Base-by-base conservation (phyloP, 805 yeast genomes). In the Yarrowia yakushimensis region DNA sequence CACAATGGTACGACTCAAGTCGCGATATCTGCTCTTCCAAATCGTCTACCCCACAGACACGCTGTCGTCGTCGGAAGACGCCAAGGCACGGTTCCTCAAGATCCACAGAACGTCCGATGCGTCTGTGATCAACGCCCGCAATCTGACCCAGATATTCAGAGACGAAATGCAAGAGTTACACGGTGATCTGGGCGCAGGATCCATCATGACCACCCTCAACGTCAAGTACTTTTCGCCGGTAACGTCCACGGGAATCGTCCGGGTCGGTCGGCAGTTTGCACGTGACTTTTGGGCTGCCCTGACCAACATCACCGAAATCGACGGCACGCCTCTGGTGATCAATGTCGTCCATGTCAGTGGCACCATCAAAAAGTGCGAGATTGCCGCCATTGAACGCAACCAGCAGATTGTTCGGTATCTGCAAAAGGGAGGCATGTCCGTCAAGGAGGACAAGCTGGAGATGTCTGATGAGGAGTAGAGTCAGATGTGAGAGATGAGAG, bases 1-100 rank as follows among this genome's bases (percentile, higher is more conserved):
- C 17, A 17, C 59, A n/a, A 92, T 92, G 98, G 98, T 92, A 15
- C 82, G 98, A 69, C 78, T 92, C 28, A 92, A 92, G 72, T 85
- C 91, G 17, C 77, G 98, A 67, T 92, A 93, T 69, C 79, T 92
- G 12, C 78, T 91, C 4, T 92, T 93, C 72, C 96, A 91, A 67
- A 74, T 92, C 0, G 72, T 88, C 4, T 85, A 85, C 66, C 96
- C 96, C 3, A 69, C 65, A 0, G 81, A 79, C 4, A 52, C 42
- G 12, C 59, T 73, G 3, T 66, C 64, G 0, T 67, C 67, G 1
- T 69, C 30, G 23, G 36, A 31, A 28, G 23, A 18, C 30, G 18
- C 48, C 28, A 30, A 65, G 20, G 11, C 57, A 22, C 46, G 60
- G 25, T 42, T 52, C 50, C 27, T 66, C n/a, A 45, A 46, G 15